Conservation (phyloP, 495 filamentous ascomycete species). For the Aspergillus bertholletiae region DNA sequence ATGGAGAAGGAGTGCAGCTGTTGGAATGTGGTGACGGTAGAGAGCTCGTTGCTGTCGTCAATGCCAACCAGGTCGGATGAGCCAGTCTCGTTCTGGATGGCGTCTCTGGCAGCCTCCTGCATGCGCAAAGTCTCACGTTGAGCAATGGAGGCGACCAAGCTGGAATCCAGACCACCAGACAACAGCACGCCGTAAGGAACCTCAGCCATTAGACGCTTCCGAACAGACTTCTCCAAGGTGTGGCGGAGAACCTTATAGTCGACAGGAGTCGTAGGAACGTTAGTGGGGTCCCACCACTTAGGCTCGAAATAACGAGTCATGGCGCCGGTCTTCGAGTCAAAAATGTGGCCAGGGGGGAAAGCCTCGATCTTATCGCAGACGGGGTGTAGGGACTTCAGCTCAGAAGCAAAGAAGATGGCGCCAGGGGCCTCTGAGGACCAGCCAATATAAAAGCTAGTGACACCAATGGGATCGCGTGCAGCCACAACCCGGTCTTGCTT, state of each 20-base stretch:
- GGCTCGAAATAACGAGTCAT: conserved; percentile 87
- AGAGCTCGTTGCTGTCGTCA: conserved; percentile 83
- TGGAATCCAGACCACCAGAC: conserved; percentile 94
- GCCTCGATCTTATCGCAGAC: conserved; percentile 93
- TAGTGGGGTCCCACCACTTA: conserved; percentile 82
- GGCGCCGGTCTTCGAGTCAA: conserved; percentile 82
- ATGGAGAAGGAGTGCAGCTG: conserved; percentile 99
- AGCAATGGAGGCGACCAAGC: conserved; percentile 90
- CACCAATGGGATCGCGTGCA: conserved; percentile 92
- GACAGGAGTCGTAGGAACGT: conserved; percentile 71
- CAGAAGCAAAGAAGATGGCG: conserved; percentile 91
- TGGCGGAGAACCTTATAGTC: conserved; percentile 77
- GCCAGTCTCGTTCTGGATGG: conserved; percentile 40
- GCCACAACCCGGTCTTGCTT: conserved; percentile 85
- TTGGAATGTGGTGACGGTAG: conserved; percentile 86
- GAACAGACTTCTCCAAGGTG: conserved; percentile 83
- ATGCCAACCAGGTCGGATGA: conserved; percentile 83
- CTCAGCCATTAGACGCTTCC: conserved; percentile 97
- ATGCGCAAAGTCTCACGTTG: conserved; percentile 83
- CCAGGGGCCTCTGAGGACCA: conserved; percentile 78
- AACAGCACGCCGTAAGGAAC: conserved; percentile 96
- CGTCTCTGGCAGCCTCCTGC: conserved; percentile 50
- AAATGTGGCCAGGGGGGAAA: conserved; percentile 94
- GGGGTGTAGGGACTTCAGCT: conserved; percentile 88
- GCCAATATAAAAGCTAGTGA: conserved; percentile 96